phyloP scores from a whole-genome alignment of 1,284 basidiomycete species.

The Papiliotrema flavescens region DNA sequence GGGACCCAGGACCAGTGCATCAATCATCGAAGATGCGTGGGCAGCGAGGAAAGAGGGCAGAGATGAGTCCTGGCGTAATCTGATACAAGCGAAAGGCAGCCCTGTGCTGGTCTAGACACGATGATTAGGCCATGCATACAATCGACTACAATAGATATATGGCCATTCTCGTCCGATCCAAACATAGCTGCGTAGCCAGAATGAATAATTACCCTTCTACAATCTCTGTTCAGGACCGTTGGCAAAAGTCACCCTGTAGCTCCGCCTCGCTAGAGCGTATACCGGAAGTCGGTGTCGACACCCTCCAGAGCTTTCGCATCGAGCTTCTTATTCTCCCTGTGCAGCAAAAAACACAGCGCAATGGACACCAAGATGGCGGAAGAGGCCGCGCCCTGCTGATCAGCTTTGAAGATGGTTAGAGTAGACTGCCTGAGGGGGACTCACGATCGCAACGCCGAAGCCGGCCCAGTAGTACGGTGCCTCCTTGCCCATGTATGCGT shows the following conservation, averaged over 20 bases:
- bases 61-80: background rate
- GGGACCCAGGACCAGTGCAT: background rate
- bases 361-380: background rate
- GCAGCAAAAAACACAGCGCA: background rate
- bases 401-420: background rate
- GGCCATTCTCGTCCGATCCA: too few relatives aligned
- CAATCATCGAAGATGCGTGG: background rate
- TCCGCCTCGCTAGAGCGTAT: background rate
- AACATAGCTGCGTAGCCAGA: too few relatives aligned
- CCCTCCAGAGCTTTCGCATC: background rate
- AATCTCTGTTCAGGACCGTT: too few relatives aligned
- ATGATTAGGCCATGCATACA: too few relatives aligned
- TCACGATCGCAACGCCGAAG: background rate
- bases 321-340: background rate
- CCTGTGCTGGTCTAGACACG: background rate
- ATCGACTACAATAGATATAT: background rate
- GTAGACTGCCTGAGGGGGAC: background rate
- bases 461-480: background rate
- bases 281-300: background rate
- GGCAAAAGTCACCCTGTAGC: background rate
- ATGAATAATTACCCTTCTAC: too few relatives aligned
- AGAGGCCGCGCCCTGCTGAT: background rate
- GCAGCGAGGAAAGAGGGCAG: background rate
- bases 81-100: background rate
- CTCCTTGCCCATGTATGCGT: slow-evolving; percentile 15